Conservation (phyloP, 2,329 filamentous ascomycete genomes). For the Aureobasidium namibiae region DNA sequence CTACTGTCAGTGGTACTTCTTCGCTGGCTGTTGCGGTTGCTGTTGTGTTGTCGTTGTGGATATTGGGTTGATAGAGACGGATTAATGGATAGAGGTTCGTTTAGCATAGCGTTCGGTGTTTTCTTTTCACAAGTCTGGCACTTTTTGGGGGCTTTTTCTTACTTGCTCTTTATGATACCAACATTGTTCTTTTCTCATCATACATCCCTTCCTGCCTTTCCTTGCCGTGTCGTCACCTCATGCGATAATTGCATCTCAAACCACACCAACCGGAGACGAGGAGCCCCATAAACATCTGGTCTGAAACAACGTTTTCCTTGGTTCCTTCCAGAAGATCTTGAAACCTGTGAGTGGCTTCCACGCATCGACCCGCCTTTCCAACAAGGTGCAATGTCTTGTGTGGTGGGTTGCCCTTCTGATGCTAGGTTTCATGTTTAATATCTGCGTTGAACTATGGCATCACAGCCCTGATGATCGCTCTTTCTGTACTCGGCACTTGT, state of each 20-base stretch:
- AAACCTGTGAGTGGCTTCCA: background rate
- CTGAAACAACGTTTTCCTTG: background rate
- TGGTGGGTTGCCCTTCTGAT: too few relatives aligned
- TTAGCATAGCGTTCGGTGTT: slow-evolving; percentile 1
- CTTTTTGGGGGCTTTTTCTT: background rate
- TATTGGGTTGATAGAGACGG: background rate
- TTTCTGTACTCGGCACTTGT: background rate
- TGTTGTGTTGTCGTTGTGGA: background rate
- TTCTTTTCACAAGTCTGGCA: background rate
- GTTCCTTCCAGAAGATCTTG: background rate
- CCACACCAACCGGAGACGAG: too few relatives aligned
- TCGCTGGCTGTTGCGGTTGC: background rate
- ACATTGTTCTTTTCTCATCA: background rate
- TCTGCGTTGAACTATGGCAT: background rate
- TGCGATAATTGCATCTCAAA: too few relatives aligned
- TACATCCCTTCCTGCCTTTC: too few relatives aligned
- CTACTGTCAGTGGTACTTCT: background rate
- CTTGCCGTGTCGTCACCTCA: too few relatives aligned
- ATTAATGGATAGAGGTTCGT: background rate
- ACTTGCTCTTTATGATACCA: background rate
- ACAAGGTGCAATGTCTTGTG: too few relatives aligned
- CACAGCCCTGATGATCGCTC: background rate
- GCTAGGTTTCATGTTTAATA: background rate
- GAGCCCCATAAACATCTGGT: too few relatives aligned
- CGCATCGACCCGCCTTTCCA: background rate